These are phyloP conservation scores for Pelargonium cotyledonis DNA, from an alignment of 441 rosid species.

Conservation along the genomic window DNA sequence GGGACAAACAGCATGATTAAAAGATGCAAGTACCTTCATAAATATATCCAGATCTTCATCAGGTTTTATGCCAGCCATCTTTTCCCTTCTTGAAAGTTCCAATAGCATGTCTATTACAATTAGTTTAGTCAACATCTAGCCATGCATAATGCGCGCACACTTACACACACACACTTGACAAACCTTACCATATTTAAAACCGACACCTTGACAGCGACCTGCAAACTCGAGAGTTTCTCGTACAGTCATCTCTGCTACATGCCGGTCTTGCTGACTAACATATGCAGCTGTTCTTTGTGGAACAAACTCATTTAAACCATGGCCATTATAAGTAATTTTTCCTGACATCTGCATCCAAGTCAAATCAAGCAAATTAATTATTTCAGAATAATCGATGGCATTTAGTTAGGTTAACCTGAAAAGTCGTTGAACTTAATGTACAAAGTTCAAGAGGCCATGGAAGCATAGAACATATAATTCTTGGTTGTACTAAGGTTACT, in stretches of 20 bases:
- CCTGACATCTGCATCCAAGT: conserved; percentile 54
- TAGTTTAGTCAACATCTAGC: conserved; percentile 26
- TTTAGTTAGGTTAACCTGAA: no score
- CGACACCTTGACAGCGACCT: conserved; percentile 95
- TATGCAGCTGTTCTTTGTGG: conserved; percentile 94
- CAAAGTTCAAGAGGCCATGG: background rate
- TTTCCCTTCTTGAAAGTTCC: conserved; percentile 95
- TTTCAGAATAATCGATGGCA: no score
- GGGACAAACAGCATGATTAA: conserved; percentile 7
- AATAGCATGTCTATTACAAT: conserved; percentile 68
- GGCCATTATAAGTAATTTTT: conserved; percentile 75
- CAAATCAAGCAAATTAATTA: conserved; percentile 11
- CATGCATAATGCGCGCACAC: background rate
- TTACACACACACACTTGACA: conserved; percentile 5
- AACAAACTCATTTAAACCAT: conserved; percentile 64
- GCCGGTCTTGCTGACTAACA: conserved; percentile 94
- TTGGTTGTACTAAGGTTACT: no score
- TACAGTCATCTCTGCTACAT: conserved; percentile 95
- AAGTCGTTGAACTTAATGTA: background rate
- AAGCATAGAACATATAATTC: no score
- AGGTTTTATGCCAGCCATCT: conserved; percentile 83
- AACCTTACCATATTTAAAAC: conserved; percentile 76
- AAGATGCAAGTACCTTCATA: conserved; percentile 66
- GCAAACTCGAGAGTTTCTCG: conserved; percentile 84
- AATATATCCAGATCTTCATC: conserved; percentile 98